Evolutionary conservation across 2,329 filamentous ascomycete species (phyloP).

Genomic region (Arthrobotrys iridis): DNA sequence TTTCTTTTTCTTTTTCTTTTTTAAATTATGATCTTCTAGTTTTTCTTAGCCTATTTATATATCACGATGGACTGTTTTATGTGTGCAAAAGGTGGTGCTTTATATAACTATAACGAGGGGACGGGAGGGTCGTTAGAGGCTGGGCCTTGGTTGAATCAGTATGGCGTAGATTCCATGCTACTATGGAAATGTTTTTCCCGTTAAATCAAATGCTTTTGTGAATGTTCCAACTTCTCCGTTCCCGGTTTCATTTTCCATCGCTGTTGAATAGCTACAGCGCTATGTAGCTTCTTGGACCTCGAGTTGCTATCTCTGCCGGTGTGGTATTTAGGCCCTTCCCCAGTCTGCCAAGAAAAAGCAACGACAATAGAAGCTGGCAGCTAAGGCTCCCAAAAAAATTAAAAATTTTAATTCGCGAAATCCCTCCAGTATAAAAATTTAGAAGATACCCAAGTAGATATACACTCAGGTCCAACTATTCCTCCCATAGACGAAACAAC

Average conservation of each 20-base stretch:
- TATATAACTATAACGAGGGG: neutral
- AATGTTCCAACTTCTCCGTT: too few species aligned
- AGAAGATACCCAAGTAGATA: too few species aligned
- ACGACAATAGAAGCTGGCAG: neutral
- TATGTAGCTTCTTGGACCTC: too few species aligned
- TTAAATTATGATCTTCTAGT: neutral
- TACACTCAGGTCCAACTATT: neutral
- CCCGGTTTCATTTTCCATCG: too few species aligned
- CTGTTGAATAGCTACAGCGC: neutral
- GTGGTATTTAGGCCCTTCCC: neutral
- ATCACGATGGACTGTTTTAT: neutral
- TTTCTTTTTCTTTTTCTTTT: neutral
- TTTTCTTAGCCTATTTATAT: constrained; percentile 1
- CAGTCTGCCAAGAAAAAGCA: constrained; percentile 10
- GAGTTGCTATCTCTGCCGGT: neutral
- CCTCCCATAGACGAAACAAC: neutral
- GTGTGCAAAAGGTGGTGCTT: neutral
- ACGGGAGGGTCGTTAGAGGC: too few species aligned
- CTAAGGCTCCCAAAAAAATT: neutral
- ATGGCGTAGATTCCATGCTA: neutral
- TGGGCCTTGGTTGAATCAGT: neutral
- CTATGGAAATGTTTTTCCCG: neutral
- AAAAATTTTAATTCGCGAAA: neutral
- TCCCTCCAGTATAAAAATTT: neutral
- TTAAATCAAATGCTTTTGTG: neutral